These are phyloP conservation scores for Blastobotrys aristatus DNA, from an alignment of 1,139 yeast species.

Conservation along the genomic window DNA sequence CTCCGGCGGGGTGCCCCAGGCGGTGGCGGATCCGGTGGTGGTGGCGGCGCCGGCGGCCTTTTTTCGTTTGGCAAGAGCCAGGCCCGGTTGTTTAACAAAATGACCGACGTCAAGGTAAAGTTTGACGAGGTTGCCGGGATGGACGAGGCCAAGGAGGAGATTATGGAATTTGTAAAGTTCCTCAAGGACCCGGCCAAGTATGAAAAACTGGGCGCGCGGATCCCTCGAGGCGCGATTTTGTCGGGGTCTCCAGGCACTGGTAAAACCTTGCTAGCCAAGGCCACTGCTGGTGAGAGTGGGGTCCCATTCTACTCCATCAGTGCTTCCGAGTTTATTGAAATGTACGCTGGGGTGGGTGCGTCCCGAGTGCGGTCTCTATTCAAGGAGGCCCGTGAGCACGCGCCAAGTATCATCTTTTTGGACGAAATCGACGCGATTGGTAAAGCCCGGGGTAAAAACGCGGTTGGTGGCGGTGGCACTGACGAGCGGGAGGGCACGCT, in stretches of 20 bases:
- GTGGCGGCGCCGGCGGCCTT: slow-evolving; percentile 43
- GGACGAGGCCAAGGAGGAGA: slow-evolving; percentile 96
- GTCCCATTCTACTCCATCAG: slow-evolving; percentile 94
- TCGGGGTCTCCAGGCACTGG: slow-evolving; percentile 99
- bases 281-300: slow-evolving; percentile 98
- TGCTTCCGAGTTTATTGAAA: slow-evolving; percentile 97
- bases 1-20: slow-evolving; percentile 43
- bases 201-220: slow-evolving; percentile 90
- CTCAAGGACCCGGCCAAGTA: slow-evolving; percentile 84
- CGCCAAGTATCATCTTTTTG: slow-evolving; percentile 89
- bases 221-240: slow-evolving; percentile 94
- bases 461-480: slow-evolving; percentile 78
- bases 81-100: slow-evolving; percentile 89
- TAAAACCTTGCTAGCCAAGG: slow-evolving; percentile 94
- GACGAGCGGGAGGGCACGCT: slow-evolving; percentile 96
- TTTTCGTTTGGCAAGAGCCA: slow-evolving; percentile 72
- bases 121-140: slow-evolving; percentile 97
- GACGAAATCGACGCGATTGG: slow-evolving; percentile 99
- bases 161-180: slow-evolving; percentile 94
- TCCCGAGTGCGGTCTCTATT: slow-evolving; percentile 93
- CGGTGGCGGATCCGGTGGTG: slow-evolving; percentile 41
- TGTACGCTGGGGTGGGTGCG: slow-evolving; percentile 99
- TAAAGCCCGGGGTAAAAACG: slow-evolving; percentile 81
- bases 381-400: slow-evolving; percentile 84
- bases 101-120: slow-evolving; percentile 79